Evolutionary conservation across 805 yeast species (phyloP), one percentile per base, ranked within the genome.

Genomic region (Nakazawaea wickerhamii): DNA sequence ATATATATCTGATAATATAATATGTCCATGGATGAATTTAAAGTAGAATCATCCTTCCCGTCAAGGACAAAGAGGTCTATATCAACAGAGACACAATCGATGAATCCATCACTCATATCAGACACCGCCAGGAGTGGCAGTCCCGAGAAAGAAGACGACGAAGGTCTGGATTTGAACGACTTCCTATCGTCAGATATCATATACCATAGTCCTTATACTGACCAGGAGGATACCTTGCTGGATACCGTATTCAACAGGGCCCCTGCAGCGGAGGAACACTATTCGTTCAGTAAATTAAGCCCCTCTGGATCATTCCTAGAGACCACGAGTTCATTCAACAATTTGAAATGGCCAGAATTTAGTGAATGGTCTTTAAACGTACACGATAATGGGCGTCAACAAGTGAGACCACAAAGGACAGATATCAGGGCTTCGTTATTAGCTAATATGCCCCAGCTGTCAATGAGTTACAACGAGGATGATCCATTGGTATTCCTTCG

Each of bases 401-500:
- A 28, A 28, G 21, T 11, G 15, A 23, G 15, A 30, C 23, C 33
- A 17, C 26, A 11, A 11, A 11, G 20, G 26, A 14, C 25, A 11
- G 5, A 8, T 33, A 21, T 13, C 3, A 17, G 8, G 9, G 18
- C 17, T 20, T 13, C 23, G 20, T 17, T 33, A 21, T 40, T 27
- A 27, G 36, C 27, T 22, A 31, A 22, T n/a, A 11, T 21, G 15
- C 46, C 50, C 14, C 20, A 31, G 7, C 44, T 40, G 1, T 31
- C 50, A 4, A 18, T 46, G 31, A 40, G 21, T 19, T 25, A 40
- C 28, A 40, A 41, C 38, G 37, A 36, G 7, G 54, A 54, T 25
- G 50, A 65, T 25, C 68, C 69, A 2, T 37, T 64, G 7, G 59
- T 59, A 32, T 65, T 58, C 44, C 45, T 64, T 25, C 55, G 58